A percentile compares a stretch with the other conserved stretches of the same genome.
Evolutionary conservation across 768 basidiomycete species (phyloP).

Genomic region (Neoboletus brunneissimus): DNA sequence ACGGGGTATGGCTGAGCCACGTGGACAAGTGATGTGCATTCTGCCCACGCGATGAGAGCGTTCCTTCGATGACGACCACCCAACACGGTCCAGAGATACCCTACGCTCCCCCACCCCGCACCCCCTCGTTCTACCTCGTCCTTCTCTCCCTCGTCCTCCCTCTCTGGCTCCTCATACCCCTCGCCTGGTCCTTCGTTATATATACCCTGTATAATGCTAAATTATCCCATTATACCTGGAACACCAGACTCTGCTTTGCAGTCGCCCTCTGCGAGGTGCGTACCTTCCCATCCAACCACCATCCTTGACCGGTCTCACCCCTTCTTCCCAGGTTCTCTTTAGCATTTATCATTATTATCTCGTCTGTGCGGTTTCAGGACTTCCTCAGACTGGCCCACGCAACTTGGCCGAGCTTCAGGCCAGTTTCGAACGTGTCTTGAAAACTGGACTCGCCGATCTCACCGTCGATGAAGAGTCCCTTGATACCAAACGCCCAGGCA

Average conservation of each 20-base stretch:
- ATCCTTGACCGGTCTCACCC: neutral
- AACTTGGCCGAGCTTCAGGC: conserved; percentile 55
- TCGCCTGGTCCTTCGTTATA: conserved; percentile 62
- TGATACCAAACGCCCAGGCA: conserved; percentile 49
- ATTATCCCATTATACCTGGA: conserved; percentile 42
- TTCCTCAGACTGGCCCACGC: conserved; percentile 43
- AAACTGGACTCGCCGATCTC: conserved; percentile 58
- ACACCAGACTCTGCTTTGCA: conserved; percentile 40
- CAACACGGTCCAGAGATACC: conserved; percentile 36
- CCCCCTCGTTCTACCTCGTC: conserved; percentile 56
- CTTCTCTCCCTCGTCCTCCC: conserved; percentile 57
- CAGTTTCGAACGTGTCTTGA: conserved; percentile 60
- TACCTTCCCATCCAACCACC: neutral
- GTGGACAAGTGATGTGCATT: neutral
- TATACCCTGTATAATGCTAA: conserved; percentile 44
- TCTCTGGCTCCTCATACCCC: conserved; percentile 58
- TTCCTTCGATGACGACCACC: neutral
- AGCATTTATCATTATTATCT: conserved; percentile 62
- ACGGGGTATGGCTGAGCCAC: neutral
- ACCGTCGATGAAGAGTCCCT: conserved; percentile 56
- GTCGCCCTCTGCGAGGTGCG: conserved; percentile 60
- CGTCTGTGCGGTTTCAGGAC: conserved; percentile 44
- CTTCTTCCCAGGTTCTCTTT: conserved; percentile 56
- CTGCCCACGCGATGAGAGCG: too few species aligned
- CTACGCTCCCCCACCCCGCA: conserved; percentile 36